Conservation (phyloP, 169 alveolate genomes). For the Cryptosporidium sp. region DNA sequence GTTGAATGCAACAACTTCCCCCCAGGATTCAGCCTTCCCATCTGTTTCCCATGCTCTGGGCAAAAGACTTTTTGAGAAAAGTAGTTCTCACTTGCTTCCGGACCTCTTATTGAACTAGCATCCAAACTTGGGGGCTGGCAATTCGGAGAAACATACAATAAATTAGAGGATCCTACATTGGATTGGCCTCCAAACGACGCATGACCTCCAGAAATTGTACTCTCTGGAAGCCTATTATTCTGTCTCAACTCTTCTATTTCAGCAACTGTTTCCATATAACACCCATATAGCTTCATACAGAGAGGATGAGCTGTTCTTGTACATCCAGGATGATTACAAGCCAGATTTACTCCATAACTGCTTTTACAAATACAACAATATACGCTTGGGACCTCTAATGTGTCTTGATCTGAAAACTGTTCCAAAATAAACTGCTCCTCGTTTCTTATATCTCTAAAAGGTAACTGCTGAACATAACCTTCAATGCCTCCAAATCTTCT, state of each 20-base stretch:
- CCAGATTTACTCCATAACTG: constrained; percentile 53
- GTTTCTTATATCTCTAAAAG: constrained; percentile 42
- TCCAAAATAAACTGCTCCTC: constrained; percentile 56
- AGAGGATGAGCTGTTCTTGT: constrained; percentile 59
- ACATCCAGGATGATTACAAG: constrained; percentile 48
- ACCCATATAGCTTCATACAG: constrained; percentile 44
- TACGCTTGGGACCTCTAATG: constrained; percentile 21
- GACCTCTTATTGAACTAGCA: background rate
- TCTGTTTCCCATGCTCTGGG: constrained; percentile 50
- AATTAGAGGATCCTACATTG: background rate
- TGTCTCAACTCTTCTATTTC: background rate
- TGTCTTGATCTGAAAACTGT: constrained; percentile 15
- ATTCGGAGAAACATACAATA: constrained; percentile 47
- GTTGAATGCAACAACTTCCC: constrained; percentile 43
- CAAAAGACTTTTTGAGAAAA: constrained; percentile 56
- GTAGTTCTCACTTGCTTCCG: background rate
- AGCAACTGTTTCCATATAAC: constrained; percentile 53
- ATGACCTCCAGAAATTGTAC: background rate
- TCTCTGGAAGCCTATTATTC: background rate
- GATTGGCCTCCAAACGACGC: background rate
- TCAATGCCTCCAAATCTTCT: constrained; percentile 48
- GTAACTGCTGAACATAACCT: constrained; percentile 49
- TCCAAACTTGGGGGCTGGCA: constrained; percentile 53
- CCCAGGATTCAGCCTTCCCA: constrained; percentile 45
- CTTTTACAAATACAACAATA: constrained; percentile 71